A percentile compares a stretch with the other conserved stretches of the same genome.
phyloP scores from a whole-genome alignment of 2,329 filamentous ascomycete genomes.

The Coccinonectria pachysandricola region DNA sequence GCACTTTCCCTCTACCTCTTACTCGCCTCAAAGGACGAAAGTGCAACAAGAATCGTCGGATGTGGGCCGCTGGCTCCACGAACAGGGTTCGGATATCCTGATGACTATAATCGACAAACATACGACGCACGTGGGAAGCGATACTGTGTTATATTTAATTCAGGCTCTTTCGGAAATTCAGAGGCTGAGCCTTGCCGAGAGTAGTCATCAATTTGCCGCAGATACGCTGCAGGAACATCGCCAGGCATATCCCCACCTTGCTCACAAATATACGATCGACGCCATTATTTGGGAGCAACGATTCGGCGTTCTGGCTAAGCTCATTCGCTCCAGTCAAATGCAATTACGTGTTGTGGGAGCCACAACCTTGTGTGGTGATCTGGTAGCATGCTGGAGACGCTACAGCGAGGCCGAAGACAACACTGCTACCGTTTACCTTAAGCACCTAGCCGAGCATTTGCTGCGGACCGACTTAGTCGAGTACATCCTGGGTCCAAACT shows the following conservation, averaged over 20 bases:
- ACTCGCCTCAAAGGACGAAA: slow-evolving; percentile 13
- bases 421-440: slow-evolving; percentile 40
- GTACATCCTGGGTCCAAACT: slow-evolving; percentile 83
- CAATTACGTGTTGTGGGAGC: slow-evolving; percentile 75
- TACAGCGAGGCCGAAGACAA: slow-evolving; percentile 37
- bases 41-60: slow-evolving; percentile 27
- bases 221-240: slow-evolving; percentile 18
- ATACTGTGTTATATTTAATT: slow-evolving; percentile 31
- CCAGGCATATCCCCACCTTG: slow-evolving; percentile 25
- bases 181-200: slow-evolving; percentile 26
- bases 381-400: slow-evolving; percentile 56
- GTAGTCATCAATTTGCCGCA: slow-evolving; percentile 25
- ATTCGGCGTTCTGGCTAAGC: slow-evolving; percentile 56
- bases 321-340: slow-evolving; percentile 81
- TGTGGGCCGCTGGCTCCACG: slow-evolving; percentile 34
- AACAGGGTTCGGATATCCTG: slow-evolving; percentile 31
- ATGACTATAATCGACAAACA: slow-evolving; percentile 43
- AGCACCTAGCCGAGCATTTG: slow-evolving; percentile 60
- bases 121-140: slow-evolving; percentile 38
- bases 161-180: slow-evolving; percentile 34
- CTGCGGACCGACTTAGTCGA: slow-evolving; percentile 62
- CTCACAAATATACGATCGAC: slow-evolving; percentile 30
- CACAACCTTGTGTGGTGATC: slow-evolving; percentile 58
- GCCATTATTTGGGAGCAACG: slow-evolving; percentile 56
- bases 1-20: slow-evolving; percentile 17